Evolutionary conservation across 2,329 filamentous ascomycete genomes (phyloP), one percentile per base, ranked within the genome.

Genomic region (Ascochyta fabae): DNA sequence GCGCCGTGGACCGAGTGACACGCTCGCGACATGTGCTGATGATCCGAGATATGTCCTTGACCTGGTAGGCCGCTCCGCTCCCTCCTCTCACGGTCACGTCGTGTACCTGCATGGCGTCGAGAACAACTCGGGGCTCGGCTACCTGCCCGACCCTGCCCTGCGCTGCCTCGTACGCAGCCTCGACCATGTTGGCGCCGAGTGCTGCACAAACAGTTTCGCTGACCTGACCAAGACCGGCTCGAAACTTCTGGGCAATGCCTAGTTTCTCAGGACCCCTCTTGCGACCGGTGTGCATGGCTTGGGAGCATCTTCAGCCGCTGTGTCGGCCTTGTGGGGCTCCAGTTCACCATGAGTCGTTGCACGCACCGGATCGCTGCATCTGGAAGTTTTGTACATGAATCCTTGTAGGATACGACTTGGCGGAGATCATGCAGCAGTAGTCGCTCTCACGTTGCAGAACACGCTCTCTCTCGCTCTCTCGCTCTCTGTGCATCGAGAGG

Each of bases 241-340:
- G 45, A 59, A 59, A 59, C 56, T 34, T 42, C 53, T 56, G 43
- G 56, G 56, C 52, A 41, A 34, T 50, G 56, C 56, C 52, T 48
- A 52, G 39, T 27, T 46, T 48, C 19, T 34, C 33, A 52, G 51
- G 51, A 40, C 35, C 42, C 38, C 36, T 31, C 19, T 44, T 39
- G 53, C 47, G 53, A 47, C 53, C 42, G 42, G 42, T 48, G 31
- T 56, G 26, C 16, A 41, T 33, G 31, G 35, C 39, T 41, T 42
- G 29, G 12, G 42, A 31, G 31, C 31, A 16, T 39, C 23, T 50
- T 44, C 33, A 47, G 31, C 50, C 27, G 48, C 39, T 64, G 58
- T 59, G 36, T 61, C 58, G 57, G 41, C 49, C 41, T 45, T 50
- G 61, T 64, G 61, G 61, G 52, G 58, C 51, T 47, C 24, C 23